Conservation (phyloP, 495 filamentous ascomycete genomes). For the Penicillium macrosclerotiorum region DNA sequence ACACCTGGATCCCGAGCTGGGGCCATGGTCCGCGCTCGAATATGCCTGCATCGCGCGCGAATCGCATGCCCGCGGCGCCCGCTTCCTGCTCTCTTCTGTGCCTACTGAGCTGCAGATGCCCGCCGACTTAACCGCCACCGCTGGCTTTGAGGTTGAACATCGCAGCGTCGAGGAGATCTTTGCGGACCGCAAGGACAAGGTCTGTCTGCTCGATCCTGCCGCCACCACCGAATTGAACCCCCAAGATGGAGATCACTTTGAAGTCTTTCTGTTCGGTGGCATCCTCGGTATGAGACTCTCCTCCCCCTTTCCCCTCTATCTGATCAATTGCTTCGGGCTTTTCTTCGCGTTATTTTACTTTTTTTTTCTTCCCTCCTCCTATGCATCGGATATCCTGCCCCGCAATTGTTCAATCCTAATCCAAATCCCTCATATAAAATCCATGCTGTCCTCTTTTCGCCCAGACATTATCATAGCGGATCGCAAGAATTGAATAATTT, state of each 20-base stretch:
- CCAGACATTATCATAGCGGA: too few relatives aligned
- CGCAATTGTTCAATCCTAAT: too few relatives aligned
- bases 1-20: conserved; percentile 89
- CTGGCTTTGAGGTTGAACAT: conserved; percentile 64
- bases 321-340: background rate
- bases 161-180: conserved; percentile 78
- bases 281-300: conserved; percentile 71
- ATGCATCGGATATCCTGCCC: background rate
- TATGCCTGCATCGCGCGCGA: conserved; percentile 84
- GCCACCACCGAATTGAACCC: conserved; percentile 78
- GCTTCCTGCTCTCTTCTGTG: conserved; percentile 85
- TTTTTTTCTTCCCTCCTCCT: background rate
- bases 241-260: conserved; percentile 76
- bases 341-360: background rate
- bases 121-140: conserved; percentile 52
- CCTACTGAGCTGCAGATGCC: conserved; percentile 66
- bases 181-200: conserved; percentile 59
- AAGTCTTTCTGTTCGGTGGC: conserved; percentile 92
- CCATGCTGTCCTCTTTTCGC: too few relatives aligned
- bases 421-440: too few relatives aligned
- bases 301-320: background rate
- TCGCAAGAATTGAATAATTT: conserved; percentile 5
- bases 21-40: conserved; percentile 90
- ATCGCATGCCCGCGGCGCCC: conserved; percentile 61
- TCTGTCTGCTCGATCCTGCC: conserved; percentile 87